phyloP scores from a whole-genome alignment of 202 grass and related monocot genomes.

The Eragrostis tef region DNA sequence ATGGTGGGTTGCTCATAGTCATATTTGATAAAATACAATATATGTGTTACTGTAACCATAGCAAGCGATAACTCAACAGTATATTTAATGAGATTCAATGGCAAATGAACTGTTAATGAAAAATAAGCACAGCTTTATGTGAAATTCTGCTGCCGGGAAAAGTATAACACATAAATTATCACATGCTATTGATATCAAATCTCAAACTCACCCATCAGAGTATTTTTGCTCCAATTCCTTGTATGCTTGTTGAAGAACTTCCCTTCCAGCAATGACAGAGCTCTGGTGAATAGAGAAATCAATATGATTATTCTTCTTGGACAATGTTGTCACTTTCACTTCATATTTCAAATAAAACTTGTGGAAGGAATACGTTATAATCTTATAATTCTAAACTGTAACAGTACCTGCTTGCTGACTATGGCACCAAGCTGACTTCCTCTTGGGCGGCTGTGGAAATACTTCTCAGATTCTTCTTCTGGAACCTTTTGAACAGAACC shows the following conservation, averaged over 20 bases:
- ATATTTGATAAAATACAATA: conserved; percentile 18
- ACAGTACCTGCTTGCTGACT: conserved; percentile 88
- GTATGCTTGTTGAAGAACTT: conserved; percentile 69
- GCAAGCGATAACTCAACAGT: neutral
- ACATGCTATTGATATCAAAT: conserved; percentile 16
- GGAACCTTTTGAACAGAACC: conserved; percentile 70
- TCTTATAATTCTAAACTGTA: neutral
- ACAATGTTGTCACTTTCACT: neutral
- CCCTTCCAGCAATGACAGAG: conserved; percentile 70
- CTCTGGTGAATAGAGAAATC: conserved; percentile 60
- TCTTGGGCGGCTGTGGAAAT: conserved; percentile 81
- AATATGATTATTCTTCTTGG: conserved; percentile 28
- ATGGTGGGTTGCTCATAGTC: neutral
- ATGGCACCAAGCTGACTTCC: conserved; percentile 92
- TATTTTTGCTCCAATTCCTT: conserved; percentile 86
- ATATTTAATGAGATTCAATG: neutral
- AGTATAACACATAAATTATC: neutral
- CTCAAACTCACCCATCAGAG: conserved; percentile 72
- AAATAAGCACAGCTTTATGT: neutral
- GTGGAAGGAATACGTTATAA: conserved; percentile 7
- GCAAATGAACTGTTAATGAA: conserved; percentile 12
- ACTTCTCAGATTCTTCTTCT: conserved; percentile 74
- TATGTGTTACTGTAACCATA: neutral
- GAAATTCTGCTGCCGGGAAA: conserved; percentile 9
- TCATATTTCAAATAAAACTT: conserved; percentile 29